Percentiles rank a stretch among this genome's conserved stretches.
These are phyloP conservation scores for Gnomoniopsis sp. DNA, from an alignment of 2,329 filamentous ascomycete species.

Conservation along the genomic window DNA sequence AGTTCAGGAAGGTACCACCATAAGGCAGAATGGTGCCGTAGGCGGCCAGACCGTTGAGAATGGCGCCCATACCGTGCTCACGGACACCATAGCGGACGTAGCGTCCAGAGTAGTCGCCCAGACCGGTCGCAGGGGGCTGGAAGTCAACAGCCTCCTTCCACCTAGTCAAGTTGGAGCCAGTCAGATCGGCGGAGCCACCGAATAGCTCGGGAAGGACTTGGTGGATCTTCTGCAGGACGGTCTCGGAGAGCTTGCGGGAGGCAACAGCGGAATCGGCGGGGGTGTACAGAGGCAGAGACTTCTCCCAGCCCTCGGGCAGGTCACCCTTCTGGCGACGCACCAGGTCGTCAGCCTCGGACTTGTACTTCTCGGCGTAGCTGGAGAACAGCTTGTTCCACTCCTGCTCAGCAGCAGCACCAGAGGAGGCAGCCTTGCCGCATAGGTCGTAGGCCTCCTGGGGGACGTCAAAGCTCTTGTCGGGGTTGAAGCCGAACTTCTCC, in stretches of 20 bases:
- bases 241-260: slow-evolving; percentile 95
- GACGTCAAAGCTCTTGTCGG: slow-evolving; percentile 87
- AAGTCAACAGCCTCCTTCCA: slow-evolving; percentile 98
- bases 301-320: slow-evolving; percentile 96
- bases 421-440: slow-evolving; percentile 79
- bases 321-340: slow-evolving; percentile 74
- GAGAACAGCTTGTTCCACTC: slow-evolving; percentile 94
- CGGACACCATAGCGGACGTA: slow-evolving; percentile 92
- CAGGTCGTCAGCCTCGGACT: slow-evolving; percentile 76
- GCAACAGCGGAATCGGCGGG: slow-evolving; percentile 79
- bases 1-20: slow-evolving; percentile 97
- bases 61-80: slow-evolving; percentile 88
- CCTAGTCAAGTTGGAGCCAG: slow-evolving; percentile 96
- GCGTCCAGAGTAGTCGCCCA: slow-evolving; percentile 87
- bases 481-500: slow-evolving; percentile 93
- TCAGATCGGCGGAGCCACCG: slow-evolving; percentile 95
- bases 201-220: slow-evolving; percentile 81
- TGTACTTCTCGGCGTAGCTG: slow-evolving; percentile 79
- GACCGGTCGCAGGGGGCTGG: slow-evolving; percentile 81
- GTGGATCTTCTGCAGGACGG: slow-evolving; percentile 85
- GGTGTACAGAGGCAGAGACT: slow-evolving; percentile 86
- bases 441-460: slow-evolving; percentile 91
- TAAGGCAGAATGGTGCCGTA: slow-evolving; percentile 96
- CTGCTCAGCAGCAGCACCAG: slow-evolving; percentile 84
- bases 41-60: slow-evolving; percentile 91